Conservation (phyloP, 2,329 filamentous ascomycete species). For the Alternaria sp. region DNA sequence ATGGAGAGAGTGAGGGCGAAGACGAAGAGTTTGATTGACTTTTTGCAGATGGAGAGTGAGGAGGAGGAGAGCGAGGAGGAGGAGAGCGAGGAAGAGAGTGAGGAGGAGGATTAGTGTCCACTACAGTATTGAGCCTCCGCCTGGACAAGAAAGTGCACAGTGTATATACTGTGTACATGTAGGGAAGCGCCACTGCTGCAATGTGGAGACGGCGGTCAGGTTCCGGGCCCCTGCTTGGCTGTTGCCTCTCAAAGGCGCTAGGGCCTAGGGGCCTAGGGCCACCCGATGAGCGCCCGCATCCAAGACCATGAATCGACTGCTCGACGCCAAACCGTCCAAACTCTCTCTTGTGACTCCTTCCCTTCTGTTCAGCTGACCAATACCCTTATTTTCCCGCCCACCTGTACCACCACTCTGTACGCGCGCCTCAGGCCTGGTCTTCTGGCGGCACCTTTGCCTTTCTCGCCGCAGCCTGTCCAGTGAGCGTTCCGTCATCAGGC, state of each 20-base stretch:
- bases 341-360: constrained; percentile 5
- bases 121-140: neutral
- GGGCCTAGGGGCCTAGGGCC: constrained; percentile 7
- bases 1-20: constrained; percentile 76
- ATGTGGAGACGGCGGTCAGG: constrained; percentile 13
- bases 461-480: constrained; percentile 38
- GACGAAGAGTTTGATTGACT: constrained; percentile 79
- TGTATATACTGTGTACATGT: too few species aligned
- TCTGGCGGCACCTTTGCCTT: constrained; percentile 19
- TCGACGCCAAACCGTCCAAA: constrained; percentile 7
- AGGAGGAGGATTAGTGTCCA: constrained; percentile 56
- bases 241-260: constrained; percentile 15
- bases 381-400: constrained; percentile 11
- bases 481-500: constrained; percentile 54
- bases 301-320: constrained; percentile 12
- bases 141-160: too few species aligned
- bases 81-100: constrained; percentile 69
- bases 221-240: constrained; percentile 8
- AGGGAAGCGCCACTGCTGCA: constrained; percentile 1
- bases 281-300: constrained; percentile 16
- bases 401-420: constrained; percentile 15
- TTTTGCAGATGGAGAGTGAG: constrained; percentile 78
- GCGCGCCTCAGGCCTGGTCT: constrained; percentile 18
- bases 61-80: constrained; percentile 72
- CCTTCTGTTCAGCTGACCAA: constrained; percentile 15